Percentiles rank a stretch among this genome's conserved stretches.
phyloP scores from a whole-genome alignment of 306 rosid genomes.

The Vigna angularis region DNA sequence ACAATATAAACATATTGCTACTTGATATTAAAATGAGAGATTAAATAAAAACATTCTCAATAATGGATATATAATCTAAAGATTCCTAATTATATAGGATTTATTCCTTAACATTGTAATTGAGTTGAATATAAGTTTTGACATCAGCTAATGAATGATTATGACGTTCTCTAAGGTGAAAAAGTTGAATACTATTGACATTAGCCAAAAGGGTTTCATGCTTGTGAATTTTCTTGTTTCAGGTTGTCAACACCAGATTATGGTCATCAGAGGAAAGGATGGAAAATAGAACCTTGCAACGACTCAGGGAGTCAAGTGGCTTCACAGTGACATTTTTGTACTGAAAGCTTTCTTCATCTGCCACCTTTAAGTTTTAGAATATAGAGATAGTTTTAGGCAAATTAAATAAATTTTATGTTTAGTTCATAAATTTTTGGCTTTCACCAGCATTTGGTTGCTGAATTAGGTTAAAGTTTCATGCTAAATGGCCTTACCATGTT shows the following conservation, averaged over 20 bases:
- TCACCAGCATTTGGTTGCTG: neutral
- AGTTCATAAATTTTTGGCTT: constrained; percentile 1
- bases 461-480: neutral
- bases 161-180: neutral
- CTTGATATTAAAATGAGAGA: too few relatives aligned
- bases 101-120: neutral
- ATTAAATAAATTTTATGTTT: neutral
- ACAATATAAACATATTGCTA: too few relatives aligned
- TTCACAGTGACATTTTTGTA: constrained; percentile 52
- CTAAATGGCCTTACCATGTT: neutral
- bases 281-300: constrained; percentile 46
- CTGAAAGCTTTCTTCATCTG: neutral
- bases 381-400: constrained; percentile 21
- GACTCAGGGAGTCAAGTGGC: constrained; percentile 71
- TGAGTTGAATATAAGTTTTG: constrained; percentile 1
- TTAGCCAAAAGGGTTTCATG: neutral
- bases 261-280: constrained; percentile 54
- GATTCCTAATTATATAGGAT: too few relatives aligned
- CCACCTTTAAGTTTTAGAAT: neutral
- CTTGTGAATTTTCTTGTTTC: constrained; percentile 12
- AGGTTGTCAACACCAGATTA: constrained; percentile 61
- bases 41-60: too few relatives aligned
- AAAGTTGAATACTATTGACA: neutral
- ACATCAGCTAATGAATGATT: neutral
- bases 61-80: too few relatives aligned